phyloP scores from a whole-genome alignment of 768 basidiomycete genomes.

The Botryobasidium botryosum region DNA sequence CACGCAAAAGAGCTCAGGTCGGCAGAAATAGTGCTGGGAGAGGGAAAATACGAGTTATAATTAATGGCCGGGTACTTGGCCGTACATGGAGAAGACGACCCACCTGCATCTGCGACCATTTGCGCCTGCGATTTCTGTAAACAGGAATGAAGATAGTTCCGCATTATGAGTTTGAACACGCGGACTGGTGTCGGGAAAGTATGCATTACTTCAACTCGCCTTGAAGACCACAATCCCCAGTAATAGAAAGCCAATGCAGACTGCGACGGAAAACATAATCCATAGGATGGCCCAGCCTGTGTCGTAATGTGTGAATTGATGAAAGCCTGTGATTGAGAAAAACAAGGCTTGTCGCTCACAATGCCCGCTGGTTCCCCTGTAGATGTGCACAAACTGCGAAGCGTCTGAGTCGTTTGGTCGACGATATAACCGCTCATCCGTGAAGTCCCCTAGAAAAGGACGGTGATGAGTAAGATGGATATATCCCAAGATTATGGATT shows the following conservation, averaged over 20 bases:
- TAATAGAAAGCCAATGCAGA: not conserved
- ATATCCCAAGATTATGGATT: not conserved
- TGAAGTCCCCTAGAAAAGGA: constrained; percentile 56
- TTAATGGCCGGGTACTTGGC: too few species aligned
- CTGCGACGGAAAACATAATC: not conserved
- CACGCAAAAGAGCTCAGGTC: too few species aligned
- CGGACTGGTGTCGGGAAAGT: too few species aligned
- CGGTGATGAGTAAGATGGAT: not conserved
- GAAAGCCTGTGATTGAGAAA: not conserved
- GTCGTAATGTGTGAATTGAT: not conserved
- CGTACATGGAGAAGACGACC: too few species aligned
- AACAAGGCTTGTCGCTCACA: constrained; percentile 25
- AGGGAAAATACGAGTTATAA: too few species aligned
- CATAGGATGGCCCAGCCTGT: not conserved
- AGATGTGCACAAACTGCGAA: constrained; percentile 71
- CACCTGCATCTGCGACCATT: too few species aligned
- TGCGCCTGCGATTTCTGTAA: too few species aligned
- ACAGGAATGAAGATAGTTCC: too few species aligned
- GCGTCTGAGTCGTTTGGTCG: constrained; percentile 89
- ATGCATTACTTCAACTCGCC: too few species aligned
- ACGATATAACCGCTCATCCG: constrained; percentile 88
- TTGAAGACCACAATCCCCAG: not conserved
- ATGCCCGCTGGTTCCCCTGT: constrained; percentile 52
- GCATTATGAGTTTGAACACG: too few species aligned
- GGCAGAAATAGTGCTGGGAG: too few species aligned